Evolutionary conservation across 352 stramenopile species (phyloP), one percentile per base, ranked within the genome.

Genomic region (Globisporangium perplexum): DNA sequence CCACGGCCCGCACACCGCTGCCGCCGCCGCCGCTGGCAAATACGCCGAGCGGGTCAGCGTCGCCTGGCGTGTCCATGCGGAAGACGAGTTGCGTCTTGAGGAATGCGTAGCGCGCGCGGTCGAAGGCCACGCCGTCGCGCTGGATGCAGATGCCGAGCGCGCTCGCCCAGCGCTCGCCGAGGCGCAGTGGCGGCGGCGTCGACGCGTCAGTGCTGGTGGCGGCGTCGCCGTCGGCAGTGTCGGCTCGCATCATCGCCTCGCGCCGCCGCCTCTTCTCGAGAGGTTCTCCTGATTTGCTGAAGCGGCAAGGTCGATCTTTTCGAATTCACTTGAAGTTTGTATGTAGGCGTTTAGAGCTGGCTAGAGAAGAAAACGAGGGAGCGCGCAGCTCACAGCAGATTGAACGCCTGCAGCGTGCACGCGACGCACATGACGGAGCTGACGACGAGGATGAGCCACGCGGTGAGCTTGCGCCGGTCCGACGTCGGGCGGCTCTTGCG

Each of bases 391-490:
- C 28, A 59, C 18, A 59, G n/a, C n/a, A 59, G 23, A 35, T 69
- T 41, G 24, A 79, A 72, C 15, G 80, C 72, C 52, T 91, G 80
- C n/a, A 88, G 50, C 4, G 80, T 87, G 68, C 86, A 96, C 20
- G 73, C 70, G 20, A 86, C 33, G 57, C 77, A 92, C 18, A 88
- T 63, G 39, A 91, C 60, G 14, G 80, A 77, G 60, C 80, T 90
- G 30, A 85, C 26, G n/a, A 71, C 66, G 36, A 96, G 70, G 39
- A 96, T 88, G 22, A 79, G 50, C 86, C 86, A 95, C 8, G 86
- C 83, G 3, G 72, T 75, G 20, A 88, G 41, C 43, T 89, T 89
- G 24, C 86, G 77, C 31, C 62, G 59, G 63, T 94, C 79, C 1
- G 68, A 75, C 50, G 77, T 66, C 15, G 71, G 74, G 44, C 90